phyloP scores from a whole-genome alignment of 164 flowering plant species.

The Sextonia rubra region DNA sequence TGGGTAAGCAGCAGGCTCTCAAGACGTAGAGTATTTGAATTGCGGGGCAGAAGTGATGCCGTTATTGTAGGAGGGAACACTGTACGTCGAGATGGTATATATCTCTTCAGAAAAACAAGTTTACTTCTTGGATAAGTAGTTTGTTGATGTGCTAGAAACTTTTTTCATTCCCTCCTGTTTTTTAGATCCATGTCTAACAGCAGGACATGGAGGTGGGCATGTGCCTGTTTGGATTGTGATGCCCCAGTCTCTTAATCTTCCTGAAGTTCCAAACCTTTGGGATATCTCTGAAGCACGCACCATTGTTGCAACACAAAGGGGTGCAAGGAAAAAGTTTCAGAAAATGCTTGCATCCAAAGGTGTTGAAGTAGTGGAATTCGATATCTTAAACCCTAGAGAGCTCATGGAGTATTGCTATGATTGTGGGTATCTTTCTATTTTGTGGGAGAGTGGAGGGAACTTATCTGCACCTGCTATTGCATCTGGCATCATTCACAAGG shows the following conservation, averaged over 20 bases:
- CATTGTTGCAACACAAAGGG: slow-evolving; percentile 93
- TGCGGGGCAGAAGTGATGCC: slow-evolving; percentile 94
- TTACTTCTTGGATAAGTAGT: not conserved
- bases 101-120: slow-evolving; percentile 1
- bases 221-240: slow-evolving; percentile 76
- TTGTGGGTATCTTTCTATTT: slow-evolving; percentile 79
- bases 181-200: slow-evolving; percentile 87
- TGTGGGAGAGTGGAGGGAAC: slow-evolving; percentile 97
- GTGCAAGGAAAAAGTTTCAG: slow-evolving; percentile 85
- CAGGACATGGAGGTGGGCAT: slow-evolving; percentile 94
- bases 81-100: slow-evolving; percentile 82
- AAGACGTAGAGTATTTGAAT: slow-evolving; percentile 68
- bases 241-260: slow-evolving; percentile 87
- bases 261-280: slow-evolving; percentile 90
- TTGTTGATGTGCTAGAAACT: not conserved
- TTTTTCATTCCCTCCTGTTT: slow-evolving; percentile 3
- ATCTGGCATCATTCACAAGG: slow-evolving; percentile 67
- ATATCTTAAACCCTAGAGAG: slow-evolving; percentile 74
- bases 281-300: slow-evolving; percentile 73
- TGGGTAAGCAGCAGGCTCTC: slow-evolving; percentile 94
- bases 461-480: slow-evolving; percentile 94
- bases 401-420: slow-evolving; percentile 88
- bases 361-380: slow-evolving; percentile 96
- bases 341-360: slow-evolving; percentile 88
- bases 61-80: slow-evolving; percentile 96